A percentile compares a stretch with the other conserved stretches of the same genome.
Conservation (phyloP, 225 moss, liverwort and hornwort species). For the Lunularia cruciata region DNA sequence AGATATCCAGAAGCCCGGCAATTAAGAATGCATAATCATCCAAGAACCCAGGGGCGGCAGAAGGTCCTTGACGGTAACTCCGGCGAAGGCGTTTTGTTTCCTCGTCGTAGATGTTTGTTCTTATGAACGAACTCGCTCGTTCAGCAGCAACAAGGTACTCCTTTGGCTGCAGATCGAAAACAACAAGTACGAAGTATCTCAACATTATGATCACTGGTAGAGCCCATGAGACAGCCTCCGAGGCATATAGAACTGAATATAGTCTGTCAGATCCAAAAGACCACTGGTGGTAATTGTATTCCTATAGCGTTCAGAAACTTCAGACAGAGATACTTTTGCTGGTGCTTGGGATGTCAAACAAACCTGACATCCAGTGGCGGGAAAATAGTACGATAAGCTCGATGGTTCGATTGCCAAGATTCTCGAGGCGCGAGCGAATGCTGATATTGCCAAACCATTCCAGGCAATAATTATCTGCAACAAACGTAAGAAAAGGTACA, state of each 20-base stretch:
- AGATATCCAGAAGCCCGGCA: constrained; percentile 86
- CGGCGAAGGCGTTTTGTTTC: constrained; percentile 60
- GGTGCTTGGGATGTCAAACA: no score
- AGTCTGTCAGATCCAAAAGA: background rate
- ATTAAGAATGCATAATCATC: constrained; percentile 94
- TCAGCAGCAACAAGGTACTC: constrained; percentile 72
- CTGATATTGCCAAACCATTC: constrained; percentile 95
- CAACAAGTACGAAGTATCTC: no score
- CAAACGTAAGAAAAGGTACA: no score
- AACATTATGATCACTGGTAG: no score
- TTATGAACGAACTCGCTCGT: constrained; percentile 67
- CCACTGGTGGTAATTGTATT: background rate
- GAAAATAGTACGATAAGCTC: constrained; percentile 65
- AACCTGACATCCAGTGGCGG: constrained; percentile 80
- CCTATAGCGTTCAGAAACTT: background rate
- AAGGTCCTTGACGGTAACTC: constrained; percentile 72
- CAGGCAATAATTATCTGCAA: constrained; percentile 92
- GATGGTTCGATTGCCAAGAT: constrained; percentile 67
- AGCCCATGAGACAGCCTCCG: no score
- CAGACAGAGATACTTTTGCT: background rate
- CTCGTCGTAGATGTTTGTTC: constrained; percentile 69
- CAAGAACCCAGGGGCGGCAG: constrained; percentile 82
- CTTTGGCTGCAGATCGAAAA: constrained; percentile 52
- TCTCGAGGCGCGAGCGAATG: constrained; percentile 80
- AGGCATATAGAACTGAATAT: no score